Evolutionary conservation across 2,329 filamentous ascomycete genomes (phyloP), one percentile per base, ranked within the genome.

Genomic region (Leptosphaerulina australis): DNA sequence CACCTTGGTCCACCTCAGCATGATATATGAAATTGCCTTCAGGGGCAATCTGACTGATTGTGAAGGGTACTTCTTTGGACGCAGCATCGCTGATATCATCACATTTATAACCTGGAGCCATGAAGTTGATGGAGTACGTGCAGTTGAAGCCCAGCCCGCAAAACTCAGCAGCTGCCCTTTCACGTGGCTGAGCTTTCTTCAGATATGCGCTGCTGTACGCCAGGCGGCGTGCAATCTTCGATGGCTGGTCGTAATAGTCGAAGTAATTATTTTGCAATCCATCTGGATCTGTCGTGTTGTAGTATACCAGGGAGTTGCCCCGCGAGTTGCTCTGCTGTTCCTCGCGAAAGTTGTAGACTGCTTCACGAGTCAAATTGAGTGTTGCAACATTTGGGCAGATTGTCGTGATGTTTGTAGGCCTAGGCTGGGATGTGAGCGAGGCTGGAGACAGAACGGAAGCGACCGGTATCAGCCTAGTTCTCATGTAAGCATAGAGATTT

Each of bases 221-320:
- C 4, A 72, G 43, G 9, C 68, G 64, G 21, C 59, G 65, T 12
- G 64, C 62, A 31, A 66, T 67, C 50, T 72, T 72, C 1, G 67
- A 69, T 1, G 70, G 70, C 39, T 70, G 67, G 36, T 72, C 70
- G 31, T 69, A 74, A 37, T 73, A 73, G 37, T 73, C 71, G 30
- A 72, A 73, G 37, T 44, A 72, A 5, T 55, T 63, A 5, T 55
- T 50, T 1, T 48, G 35, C 14, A 52, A 51, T 1, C 55, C 66
- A 6, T 48, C 50, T 5, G 49, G 51, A 31, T 70, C 67, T 2
- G 71, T 74, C 7, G 69, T 72, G 44, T 74, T 74, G 44, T 64
- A 72, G 39, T 63, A 71, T 17, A 55, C 59, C 5, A 70, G 35
- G 9, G 66, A 65, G 12, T 58, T 61, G 1, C 66, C 63, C 4